Evolutionary conservation across 2,329 filamentous ascomycete species (phyloP).

Genomic region (Neofusicoccum kwambonambiense): DNA sequence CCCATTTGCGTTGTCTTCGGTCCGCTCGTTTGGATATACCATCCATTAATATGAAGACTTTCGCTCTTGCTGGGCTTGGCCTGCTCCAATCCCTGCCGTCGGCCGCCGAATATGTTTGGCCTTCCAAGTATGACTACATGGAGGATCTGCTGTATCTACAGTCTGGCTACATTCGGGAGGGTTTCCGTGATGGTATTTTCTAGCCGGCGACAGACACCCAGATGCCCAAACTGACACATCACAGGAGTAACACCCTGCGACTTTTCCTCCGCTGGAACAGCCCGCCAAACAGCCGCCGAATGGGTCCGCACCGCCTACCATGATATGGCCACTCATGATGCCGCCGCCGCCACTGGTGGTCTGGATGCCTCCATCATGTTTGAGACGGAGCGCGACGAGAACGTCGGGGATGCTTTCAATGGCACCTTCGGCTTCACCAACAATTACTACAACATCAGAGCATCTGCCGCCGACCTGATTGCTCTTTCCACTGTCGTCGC

Average conservation of each 20-base stretch:
- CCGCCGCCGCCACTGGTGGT: not conserved
- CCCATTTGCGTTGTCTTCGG: too few species aligned
- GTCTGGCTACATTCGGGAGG: not conserved
- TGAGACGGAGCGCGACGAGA: slow-evolving; percentile 11
- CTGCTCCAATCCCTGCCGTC: not conserved
- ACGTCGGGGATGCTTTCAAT: slow-evolving; percentile 13
- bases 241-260: not conserved
- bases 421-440: not conserved
- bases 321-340: slow-evolving; percentile 11
- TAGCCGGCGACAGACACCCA: not conserved
- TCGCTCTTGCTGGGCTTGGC: not conserved
- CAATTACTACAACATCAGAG: slow-evolving; percentile 2
- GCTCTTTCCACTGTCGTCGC: slow-evolving; percentile 3
- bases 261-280: not conserved
- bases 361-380: slow-evolving; percentile 16
- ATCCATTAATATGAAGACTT: not conserved
- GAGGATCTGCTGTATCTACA: slow-evolving; percentile 12
- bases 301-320: slow-evolving; percentile 16
- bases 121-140: slow-evolving; percentile 6
- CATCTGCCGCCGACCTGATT: slow-evolving; percentile 4
- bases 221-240: not conserved
- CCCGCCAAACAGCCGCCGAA: slow-evolving; percentile 6
- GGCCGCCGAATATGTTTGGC: slow-evolving; percentile 13
- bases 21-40: not conserved
- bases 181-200: slow-evolving; percentile 3